These are phyloP conservation scores for Monosporascus cannonballus DNA, from an alignment of 2,329 filamentous ascomycete species.

Conservation along the genomic window DNA sequence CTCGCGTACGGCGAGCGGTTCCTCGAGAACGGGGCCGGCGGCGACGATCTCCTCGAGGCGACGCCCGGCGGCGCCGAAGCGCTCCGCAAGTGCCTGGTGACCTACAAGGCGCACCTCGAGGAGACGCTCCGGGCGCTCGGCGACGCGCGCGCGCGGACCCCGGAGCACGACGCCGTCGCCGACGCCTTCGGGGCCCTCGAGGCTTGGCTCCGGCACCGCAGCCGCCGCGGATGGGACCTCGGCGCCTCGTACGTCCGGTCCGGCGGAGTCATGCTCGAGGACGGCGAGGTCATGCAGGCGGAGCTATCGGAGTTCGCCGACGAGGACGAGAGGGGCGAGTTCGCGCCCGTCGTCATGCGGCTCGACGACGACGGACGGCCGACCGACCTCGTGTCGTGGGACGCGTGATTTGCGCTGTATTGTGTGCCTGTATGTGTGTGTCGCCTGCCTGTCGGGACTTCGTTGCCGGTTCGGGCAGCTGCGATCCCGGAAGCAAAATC, in stretches of 20 bases:
- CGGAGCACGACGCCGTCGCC: constrained; percentile 38
- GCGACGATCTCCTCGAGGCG: constrained; percentile 33
- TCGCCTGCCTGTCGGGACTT: too few species aligned
- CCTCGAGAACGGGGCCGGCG: constrained; percentile 27
- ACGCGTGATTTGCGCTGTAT: constrained; percentile 3
- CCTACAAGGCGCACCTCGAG: constrained; percentile 49
- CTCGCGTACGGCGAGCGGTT: constrained; percentile 45
- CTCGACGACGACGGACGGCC: constrained; percentile 46
- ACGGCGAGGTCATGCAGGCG: constrained; percentile 43
- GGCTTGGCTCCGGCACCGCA: constrained; percentile 35
- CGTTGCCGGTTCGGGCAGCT: too few species aligned
- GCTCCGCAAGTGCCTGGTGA: constrained; percentile 42
- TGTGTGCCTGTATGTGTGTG: not conserved
- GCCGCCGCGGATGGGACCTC: constrained; percentile 48
- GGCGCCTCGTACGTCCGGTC: constrained; percentile 41
- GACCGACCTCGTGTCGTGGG: constrained; percentile 46
- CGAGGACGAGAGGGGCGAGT: constrained; percentile 49
- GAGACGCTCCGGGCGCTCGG: constrained; percentile 36
- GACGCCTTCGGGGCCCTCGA: constrained; percentile 45
- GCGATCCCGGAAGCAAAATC: too few species aligned
- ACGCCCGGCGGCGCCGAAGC: constrained; percentile 23
- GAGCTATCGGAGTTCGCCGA: constrained; percentile 45
- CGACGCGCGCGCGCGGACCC: constrained; percentile 26
- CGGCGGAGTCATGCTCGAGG: constrained; percentile 45
- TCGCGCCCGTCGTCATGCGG: constrained; percentile 46